Conservation (phyloP, 768 basidiomycete genomes). For the Tulasnella sp. region DNA sequence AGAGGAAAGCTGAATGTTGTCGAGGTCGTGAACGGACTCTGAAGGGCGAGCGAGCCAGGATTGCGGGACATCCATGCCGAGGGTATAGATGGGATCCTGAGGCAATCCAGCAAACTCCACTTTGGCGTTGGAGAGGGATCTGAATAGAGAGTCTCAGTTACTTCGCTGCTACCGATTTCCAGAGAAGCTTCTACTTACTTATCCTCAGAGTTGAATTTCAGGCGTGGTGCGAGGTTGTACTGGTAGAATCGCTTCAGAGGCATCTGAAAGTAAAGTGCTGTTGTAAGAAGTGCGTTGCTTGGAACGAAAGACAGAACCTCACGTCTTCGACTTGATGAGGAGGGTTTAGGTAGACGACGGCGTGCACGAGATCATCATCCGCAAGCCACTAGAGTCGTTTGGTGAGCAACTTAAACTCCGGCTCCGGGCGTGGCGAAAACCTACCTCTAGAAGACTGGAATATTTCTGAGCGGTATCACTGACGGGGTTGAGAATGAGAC, state of each 20-base stretch:
- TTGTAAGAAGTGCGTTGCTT: background rate
- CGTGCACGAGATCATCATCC: slow-evolving; percentile 62
- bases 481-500: slow-evolving; percentile 79
- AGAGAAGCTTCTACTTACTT: slow-evolving; percentile 40
- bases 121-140: slow-evolving; percentile 36
- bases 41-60: slow-evolving; percentile 94
- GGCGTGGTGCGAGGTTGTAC: slow-evolving; percentile 61
- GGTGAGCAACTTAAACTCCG: background rate
- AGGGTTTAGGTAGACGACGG: slow-evolving; percentile 84
- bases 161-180: slow-evolving; percentile 16
- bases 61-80: slow-evolving; percentile 88
- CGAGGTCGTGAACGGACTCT: slow-evolving; percentile 87
- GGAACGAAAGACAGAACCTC: slow-evolving; percentile 35
- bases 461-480: slow-evolving; percentile 85
- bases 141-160: background rate
- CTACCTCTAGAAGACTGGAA: slow-evolving; percentile 75
- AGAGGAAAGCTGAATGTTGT: slow-evolving; percentile 85
- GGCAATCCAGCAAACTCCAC: slow-evolving; percentile 76
- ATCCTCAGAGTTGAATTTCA: slow-evolving; percentile 76
- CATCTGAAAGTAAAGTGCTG: slow-evolving; percentile 52
- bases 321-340: slow-evolving; percentile 65
- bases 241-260: slow-evolving; percentile 94
- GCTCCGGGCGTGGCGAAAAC: slow-evolving; percentile 32
- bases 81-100: slow-evolving; percentile 84
- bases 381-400: slow-evolving; percentile 60